Evolutionary conservation across 176 grass and related monocot species (phyloP).

Genomic region (Echinochloa phyllopogon): DNA sequence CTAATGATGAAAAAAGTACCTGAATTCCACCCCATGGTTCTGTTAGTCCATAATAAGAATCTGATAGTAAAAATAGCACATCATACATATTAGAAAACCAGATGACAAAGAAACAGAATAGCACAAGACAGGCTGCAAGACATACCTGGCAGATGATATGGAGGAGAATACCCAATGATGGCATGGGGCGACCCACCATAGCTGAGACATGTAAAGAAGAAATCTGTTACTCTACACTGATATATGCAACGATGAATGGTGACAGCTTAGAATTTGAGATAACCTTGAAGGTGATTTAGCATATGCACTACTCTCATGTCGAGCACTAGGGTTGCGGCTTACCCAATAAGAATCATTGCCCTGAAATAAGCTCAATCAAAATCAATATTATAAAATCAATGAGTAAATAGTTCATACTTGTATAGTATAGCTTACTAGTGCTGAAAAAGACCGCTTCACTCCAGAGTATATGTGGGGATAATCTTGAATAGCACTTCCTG

Average conservation of each 20-base stretch:
- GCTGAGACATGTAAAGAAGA: constrained; percentile 20
- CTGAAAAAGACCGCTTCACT: constrained; percentile 39
- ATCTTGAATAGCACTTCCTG: constrained; percentile 31
- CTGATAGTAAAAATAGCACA: constrained; percentile 21
- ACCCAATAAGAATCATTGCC: constrained; percentile 38
- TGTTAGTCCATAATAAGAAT: constrained; percentile 11
- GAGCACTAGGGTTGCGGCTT: constrained; percentile 40
- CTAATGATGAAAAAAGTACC: neutral
- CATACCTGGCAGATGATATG: constrained; percentile 49
- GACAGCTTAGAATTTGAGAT: constrained; percentile 16
- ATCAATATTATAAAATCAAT: neutral
- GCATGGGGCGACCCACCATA: constrained; percentile 26
- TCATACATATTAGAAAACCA: constrained; percentile 9
- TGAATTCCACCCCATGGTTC: constrained; percentile 17
- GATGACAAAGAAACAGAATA: neutral
- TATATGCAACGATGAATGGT: neutral
- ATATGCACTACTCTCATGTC: constrained; percentile 42
- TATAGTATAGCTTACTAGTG: constrained; percentile 28
- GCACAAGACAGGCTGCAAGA: neutral
- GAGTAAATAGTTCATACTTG: neutral
- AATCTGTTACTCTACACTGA: neutral
- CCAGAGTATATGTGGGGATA: constrained; percentile 20
- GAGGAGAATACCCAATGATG: constrained; percentile 19
- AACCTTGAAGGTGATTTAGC: constrained; percentile 38
- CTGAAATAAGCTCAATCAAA: constrained; percentile 29